Evolutionary conservation across 2,329 filamentous ascomycete genomes (phyloP).

Genomic region (Aspergillus fumigatus): DNA sequence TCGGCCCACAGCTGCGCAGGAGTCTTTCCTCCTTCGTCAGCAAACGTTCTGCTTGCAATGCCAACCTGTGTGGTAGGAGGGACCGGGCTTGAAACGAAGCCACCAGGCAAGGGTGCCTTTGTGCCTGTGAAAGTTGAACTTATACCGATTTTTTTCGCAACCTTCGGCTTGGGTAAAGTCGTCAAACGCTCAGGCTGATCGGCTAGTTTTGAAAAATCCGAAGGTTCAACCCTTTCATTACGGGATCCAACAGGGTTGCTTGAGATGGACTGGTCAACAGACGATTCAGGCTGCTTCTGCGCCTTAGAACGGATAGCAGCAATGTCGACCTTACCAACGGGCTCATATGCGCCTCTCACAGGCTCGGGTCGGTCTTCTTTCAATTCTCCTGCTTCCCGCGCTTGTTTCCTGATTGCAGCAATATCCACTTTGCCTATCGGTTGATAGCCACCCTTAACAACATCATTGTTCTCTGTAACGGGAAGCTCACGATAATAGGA

Average conservation of each 20-base stretch:
- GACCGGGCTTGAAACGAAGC: slow-evolving; percentile 58
- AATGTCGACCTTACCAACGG: slow-evolving; percentile 94
- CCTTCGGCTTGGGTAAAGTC: slow-evolving; percentile 87
- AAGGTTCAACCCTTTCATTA: slow-evolving; percentile 56
- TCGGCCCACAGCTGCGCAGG: slow-evolving; percentile 97
- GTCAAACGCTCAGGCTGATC: slow-evolving; percentile 72
- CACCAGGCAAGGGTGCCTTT: slow-evolving; percentile 76
- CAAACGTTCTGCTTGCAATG: slow-evolving; percentile 84
- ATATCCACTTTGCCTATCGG: slow-evolving; percentile 98
- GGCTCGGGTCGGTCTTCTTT: slow-evolving; percentile 74
- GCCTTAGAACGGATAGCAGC: slow-evolving; percentile 83
- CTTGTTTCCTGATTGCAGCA: slow-evolving; percentile 73
- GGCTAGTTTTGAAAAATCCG: slow-evolving; percentile 75
- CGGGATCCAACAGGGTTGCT: slow-evolving; percentile 44
- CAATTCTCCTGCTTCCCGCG: slow-evolving; percentile 53
- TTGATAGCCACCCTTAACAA: slow-evolving; percentile 84
- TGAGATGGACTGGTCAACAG: slow-evolving; percentile 42
- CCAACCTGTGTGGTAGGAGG: slow-evolving; percentile 60
- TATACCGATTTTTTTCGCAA: slow-evolving; percentile 80
- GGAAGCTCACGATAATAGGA: slow-evolving; percentile 47
- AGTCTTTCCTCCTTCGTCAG: slow-evolving; percentile 90
- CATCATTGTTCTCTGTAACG: slow-evolving; percentile 52
- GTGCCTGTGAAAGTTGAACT: slow-evolving; percentile 75
- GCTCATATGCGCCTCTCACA: slow-evolving; percentile 92
- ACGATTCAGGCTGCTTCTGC: slow-evolving; percentile 54